phyloP scores from a whole-genome alignment of 306 rosid species.

The Cucumis melo region DNA sequence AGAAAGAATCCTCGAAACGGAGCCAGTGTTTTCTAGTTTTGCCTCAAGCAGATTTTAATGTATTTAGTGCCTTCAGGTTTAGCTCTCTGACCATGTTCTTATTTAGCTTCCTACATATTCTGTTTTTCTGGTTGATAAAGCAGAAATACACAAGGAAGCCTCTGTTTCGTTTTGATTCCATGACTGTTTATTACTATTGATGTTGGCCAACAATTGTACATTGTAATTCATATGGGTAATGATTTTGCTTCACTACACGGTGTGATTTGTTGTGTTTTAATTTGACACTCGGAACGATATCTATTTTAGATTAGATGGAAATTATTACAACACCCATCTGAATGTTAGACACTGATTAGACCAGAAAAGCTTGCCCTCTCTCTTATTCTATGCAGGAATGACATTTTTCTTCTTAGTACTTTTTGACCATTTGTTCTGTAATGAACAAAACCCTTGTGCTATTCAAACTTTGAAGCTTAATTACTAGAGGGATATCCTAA shows the following conservation, averaged over 20 bases:
- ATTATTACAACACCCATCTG: background rate
- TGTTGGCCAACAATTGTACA: constrained; percentile 10
- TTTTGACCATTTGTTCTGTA: background rate
- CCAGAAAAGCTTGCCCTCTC: background rate
- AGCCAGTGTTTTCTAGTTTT: background rate
- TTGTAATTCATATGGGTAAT: constrained; percentile 6
- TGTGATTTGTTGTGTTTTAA: background rate
- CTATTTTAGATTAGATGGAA: background rate
- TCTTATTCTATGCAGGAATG: background rate
- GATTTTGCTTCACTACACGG: background rate
- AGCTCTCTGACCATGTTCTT: constrained; percentile 2
- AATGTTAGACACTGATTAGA: background rate
- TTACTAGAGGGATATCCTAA: background rate
- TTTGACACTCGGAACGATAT: background rate
- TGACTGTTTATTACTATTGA: background rate
- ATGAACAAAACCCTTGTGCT: background rate
- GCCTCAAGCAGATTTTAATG: background rate
- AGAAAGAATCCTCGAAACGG: background rate
- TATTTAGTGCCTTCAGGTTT: background rate
- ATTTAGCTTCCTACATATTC: background rate
- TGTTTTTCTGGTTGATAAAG: constrained; percentile 2
- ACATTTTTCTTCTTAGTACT: background rate
- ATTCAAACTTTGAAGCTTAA: background rate
- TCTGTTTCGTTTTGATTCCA: background rate
- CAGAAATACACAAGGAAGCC: background rate